These are phyloP conservation scores for Fraxinus albicans DNA, from an alignment of 305 asterid species.

Conservation along the genomic window DNA sequence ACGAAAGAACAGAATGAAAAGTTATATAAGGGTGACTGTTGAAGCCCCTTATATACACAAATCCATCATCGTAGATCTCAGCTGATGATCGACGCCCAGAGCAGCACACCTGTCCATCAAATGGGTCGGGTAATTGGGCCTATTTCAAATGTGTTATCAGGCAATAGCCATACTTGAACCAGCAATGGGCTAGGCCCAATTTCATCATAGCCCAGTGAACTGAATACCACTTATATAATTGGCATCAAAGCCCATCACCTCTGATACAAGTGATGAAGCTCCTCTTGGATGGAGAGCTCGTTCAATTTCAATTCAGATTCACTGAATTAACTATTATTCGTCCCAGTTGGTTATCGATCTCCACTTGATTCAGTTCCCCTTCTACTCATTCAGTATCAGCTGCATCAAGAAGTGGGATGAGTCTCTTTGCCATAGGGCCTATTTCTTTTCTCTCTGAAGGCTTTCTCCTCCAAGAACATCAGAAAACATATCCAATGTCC, in stretches of 20 bases:
- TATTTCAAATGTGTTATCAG: too few species aligned
- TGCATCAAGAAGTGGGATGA: constrained; percentile 57
- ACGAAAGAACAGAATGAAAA: too few species aligned
- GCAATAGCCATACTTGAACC: too few species aligned
- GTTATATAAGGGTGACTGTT: too few species aligned
- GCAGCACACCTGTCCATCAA: too few species aligned
- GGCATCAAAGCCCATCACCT: constrained; percentile 16
- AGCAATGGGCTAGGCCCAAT: too few species aligned
- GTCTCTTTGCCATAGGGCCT: constrained; percentile 38
- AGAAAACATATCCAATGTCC: constrained; percentile 24
- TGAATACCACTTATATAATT: too few species aligned
- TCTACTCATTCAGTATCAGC: constrained; percentile 31
- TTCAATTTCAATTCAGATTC: constrained; percentile 23
- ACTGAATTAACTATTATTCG: constrained; percentile 8
- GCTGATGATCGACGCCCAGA: too few species aligned
- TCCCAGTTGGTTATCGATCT: constrained; percentile 21
- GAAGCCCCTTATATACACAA: too few species aligned
- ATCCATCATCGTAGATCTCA: too few species aligned
- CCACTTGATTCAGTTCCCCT: constrained; percentile 18
- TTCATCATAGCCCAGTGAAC: too few species aligned
- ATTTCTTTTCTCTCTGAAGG: constrained; percentile 20
- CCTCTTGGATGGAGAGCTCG: constrained; percentile 39
- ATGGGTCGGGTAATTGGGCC: too few species aligned
- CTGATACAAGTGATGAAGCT: constrained; percentile 49
- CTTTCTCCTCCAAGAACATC: constrained; percentile 28